Percentiles rank a stretch among this genome's conserved stretches.
Conservation (phyloP, 2,329 filamentous ascomycete species). For the Dactylellina parvicollis region DNA sequence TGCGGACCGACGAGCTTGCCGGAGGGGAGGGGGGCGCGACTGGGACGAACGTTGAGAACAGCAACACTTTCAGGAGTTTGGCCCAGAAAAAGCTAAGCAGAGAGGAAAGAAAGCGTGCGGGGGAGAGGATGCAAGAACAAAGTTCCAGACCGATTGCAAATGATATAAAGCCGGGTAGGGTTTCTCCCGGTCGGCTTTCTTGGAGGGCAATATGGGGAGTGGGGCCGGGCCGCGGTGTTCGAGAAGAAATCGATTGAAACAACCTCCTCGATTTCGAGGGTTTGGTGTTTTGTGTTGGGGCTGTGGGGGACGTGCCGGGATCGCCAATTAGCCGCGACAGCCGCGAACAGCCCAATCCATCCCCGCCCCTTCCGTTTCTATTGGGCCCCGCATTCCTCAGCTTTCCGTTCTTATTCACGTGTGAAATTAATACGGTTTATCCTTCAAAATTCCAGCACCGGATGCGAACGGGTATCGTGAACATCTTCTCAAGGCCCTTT, state of each 20-base stretch:
- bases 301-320: constrained; percentile 42
- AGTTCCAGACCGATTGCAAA: too few relatives aligned
- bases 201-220: too few relatives aligned
- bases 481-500: background rate
- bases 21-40: background rate
- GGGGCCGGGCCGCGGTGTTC: background rate
- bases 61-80: constrained; percentile 54
- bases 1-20: background rate
- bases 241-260: background rate
- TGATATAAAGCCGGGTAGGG: too few relatives aligned
- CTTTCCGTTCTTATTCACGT: background rate
- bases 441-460: too few relatives aligned
- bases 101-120: too few relatives aligned
- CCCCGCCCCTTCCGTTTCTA: background rate
- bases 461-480: too few relatives aligned
- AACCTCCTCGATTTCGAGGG: background rate
- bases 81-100: background rate
- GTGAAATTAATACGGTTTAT: too few relatives aligned
- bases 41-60: background rate
- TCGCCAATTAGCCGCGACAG: constrained; percentile 36
- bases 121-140: too few relatives aligned
- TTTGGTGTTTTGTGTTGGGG: constrained; percentile 42
- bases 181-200: too few relatives aligned
- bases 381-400: background rate
- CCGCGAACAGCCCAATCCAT: constrained; percentile 7